Evolutionary conservation across 2,329 filamentous ascomycete genomes (phyloP), one percentile per base, ranked within the genome.

Genomic region (Ceratocystis huliohia): DNA sequence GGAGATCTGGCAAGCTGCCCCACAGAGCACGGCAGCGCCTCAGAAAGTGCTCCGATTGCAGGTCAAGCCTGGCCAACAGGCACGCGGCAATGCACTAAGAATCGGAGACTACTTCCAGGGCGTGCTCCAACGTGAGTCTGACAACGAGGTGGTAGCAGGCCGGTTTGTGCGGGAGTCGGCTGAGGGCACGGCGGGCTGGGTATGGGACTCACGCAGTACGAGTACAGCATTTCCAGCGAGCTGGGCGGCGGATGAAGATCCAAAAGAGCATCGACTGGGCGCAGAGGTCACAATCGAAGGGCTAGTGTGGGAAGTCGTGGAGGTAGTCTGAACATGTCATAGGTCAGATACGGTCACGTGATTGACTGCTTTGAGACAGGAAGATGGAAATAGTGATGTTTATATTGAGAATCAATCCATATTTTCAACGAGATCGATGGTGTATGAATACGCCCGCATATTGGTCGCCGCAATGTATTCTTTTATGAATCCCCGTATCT

Each of bases 1-100:
- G 72, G 87, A 90, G 73, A 72, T 87, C 1, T 89, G 87, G 87
- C 41, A 45, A 20, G 25, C 50, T 3, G 66, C 56, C 22, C 30
- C 28, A 33, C 63, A 65, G 30, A n/a, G 17, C 13, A 15, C 30
- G 17, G 30, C 50, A 30, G 25, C 46, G 46, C 25, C 30, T n/a
- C 30, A 15, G n/a, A 25, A n/a, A 10, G 41, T 57, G 45, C 25
- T 66, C 5, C 56, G 56, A 2, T 37, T 66, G 7, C 44, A 28
- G 15, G 53, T 33, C 28, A 59, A 46, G 25, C 22, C 28, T 15
- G 56, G 25, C 30, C 56, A 61, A n/a, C 25, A 25, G 17, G 56
- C 56, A 17, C 41, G 64, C 4, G 64, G 64, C 30, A 44, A 61
- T 20, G 64, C 64, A 3, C n/a, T 66, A 5, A 28, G 64, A 10